Evolutionary conservation across 2,329 filamentous ascomycete genomes (phyloP).

Genomic region (Alternaria atra): DNA sequence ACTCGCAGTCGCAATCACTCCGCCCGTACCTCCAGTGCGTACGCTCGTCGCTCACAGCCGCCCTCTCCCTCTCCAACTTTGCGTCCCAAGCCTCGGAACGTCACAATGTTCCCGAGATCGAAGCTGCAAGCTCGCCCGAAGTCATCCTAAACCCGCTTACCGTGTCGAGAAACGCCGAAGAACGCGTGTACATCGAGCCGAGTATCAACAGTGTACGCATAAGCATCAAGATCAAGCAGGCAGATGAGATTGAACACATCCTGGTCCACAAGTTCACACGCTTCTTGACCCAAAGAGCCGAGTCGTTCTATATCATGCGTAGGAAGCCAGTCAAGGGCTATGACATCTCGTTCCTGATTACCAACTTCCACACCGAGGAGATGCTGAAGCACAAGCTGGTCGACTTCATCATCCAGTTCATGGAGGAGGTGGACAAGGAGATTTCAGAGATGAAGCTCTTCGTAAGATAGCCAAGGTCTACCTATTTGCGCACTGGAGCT

Average conservation of each 20-base stretch:
- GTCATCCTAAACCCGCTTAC: slow-evolving; percentile 90
- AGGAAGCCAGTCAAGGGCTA: slow-evolving; percentile 98
- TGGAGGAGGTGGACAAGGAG: slow-evolving; percentile 99
- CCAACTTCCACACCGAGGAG: slow-evolving; percentile 97
- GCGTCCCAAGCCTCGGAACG: slow-evolving; percentile 95
- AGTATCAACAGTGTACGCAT: slow-evolving; percentile 97
- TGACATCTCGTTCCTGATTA: slow-evolving; percentile 98
- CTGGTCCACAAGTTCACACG: slow-evolving; percentile 98
- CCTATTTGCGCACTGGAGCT: slow-evolving; percentile 27
- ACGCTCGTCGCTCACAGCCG: slow-evolving; percentile 90
- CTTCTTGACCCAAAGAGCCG: slow-evolving; percentile 94
- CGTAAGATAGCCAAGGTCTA: slow-evolving; percentile 64
- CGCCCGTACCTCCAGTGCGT: slow-evolving; percentile 97
- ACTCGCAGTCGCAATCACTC: slow-evolving; percentile 85
- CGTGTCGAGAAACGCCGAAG: slow-evolving; percentile 94
- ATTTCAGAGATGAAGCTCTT: slow-evolving; percentile 99
- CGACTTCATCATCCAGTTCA: slow-evolving; percentile 98
- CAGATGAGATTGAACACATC: slow-evolving; percentile 98
- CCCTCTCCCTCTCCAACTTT: slow-evolving; percentile 94
- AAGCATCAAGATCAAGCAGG: slow-evolving; percentile 99
- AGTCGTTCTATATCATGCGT: slow-evolving; percentile 95
- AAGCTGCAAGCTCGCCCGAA: slow-evolving; percentile 91
- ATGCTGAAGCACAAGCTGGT: slow-evolving; percentile 99
- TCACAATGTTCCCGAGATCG: slow-evolving; percentile 98
- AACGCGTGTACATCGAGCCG: slow-evolving; percentile 94